Evolutionary conservation across 371 early-diverging fungal genomes (phyloP).

Genomic region (Amoeboradix gromovi): DNA sequence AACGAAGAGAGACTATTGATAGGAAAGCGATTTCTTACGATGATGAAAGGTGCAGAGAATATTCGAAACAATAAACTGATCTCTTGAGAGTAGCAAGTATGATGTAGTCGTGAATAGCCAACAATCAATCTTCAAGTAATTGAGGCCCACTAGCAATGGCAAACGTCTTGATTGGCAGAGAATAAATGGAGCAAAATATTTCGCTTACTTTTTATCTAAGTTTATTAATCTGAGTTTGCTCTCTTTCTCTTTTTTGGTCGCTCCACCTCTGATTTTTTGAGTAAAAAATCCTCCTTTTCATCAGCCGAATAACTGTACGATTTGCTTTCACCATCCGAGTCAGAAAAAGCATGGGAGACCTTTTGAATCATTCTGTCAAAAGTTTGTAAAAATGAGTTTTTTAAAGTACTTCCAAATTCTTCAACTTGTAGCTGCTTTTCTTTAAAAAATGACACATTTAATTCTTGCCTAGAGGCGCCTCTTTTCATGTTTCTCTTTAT

Average conservation of each 20-base stretch:
- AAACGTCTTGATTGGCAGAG: no score
- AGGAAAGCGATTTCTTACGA: no score
- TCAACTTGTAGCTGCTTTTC: constrained; percentile 4
- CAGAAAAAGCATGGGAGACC: not conserved
- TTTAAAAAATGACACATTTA: constrained; percentile 59
- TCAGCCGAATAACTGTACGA: not conserved
- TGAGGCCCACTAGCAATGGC: no score
- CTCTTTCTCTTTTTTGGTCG: not conserved
- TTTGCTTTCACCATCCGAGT: not conserved
- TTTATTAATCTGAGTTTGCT: not conserved
- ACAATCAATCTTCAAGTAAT: no score
- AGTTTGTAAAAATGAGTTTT: not conserved
- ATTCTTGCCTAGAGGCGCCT: constrained; percentile 62
- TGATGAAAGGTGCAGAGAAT: no score
- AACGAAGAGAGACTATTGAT: no score
- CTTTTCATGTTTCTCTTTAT: constrained; percentile 66
- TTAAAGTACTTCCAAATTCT: not conserved
- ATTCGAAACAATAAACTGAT: no score
- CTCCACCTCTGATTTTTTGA: not conserved
- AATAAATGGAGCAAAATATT: no score
- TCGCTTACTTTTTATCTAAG: no score
- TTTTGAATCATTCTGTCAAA: not conserved
- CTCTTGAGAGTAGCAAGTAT: no score
- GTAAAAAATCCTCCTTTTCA: not conserved
- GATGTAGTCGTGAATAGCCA: no score